Evolutionary conservation across 192 early-diverging fungal species (phyloP).

Genomic region (Chytriomyces sp.): DNA sequence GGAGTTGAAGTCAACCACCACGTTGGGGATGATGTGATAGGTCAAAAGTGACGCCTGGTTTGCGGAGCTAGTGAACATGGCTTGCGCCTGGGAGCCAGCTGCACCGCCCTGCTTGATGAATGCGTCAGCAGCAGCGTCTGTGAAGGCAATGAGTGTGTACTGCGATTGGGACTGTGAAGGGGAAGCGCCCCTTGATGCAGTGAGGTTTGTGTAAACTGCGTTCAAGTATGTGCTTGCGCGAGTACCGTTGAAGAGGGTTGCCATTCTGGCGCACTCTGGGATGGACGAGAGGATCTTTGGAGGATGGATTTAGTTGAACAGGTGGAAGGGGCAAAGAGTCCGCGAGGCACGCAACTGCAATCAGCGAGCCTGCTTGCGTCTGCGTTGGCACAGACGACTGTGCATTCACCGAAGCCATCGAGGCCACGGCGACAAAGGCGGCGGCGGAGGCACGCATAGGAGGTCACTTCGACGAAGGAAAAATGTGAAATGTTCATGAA

Average conservation of each 20-base stretch:
- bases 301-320: too few relatives aligned
- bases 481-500: too few relatives aligned
- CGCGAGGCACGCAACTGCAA: too few relatives aligned
- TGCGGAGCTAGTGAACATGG: background rate
- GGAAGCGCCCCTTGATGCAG: background rate
- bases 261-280: background rate
- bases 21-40: conserved; percentile 29
- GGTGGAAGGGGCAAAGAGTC: too few relatives aligned
- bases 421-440: background rate
- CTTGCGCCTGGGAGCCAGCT: background rate
- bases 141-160: conserved; percentile 33
- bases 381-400: background rate
- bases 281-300: background rate
- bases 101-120: background rate
- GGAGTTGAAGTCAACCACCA: conserved; percentile 10
- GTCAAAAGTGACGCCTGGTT: conserved; percentile 15
- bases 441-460: background rate
- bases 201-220: background rate
- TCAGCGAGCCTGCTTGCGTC: too few relatives aligned
- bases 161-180: background rate
- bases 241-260: background rate
- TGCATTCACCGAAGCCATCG: background rate
- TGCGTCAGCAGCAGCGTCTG: conserved; percentile 20
- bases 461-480: background rate
- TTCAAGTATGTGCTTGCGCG: background rate